These are phyloP conservation scores for Pythium apleroticum DNA, from an alignment of 352 stramenopile species.

Conservation along the genomic window DNA sequence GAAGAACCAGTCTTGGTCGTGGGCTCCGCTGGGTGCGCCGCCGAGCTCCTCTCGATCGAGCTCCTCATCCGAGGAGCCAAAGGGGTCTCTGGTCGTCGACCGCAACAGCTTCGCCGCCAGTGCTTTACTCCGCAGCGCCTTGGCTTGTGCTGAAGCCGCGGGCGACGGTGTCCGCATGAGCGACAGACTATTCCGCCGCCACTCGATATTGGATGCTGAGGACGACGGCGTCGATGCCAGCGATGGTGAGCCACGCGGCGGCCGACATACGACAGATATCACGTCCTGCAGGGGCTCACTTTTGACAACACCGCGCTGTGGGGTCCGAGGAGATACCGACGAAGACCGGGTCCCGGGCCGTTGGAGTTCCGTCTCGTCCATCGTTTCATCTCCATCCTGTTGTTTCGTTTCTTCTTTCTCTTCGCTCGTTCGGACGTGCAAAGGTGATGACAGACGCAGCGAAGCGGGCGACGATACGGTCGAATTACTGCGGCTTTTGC, in stretches of 20 bases:
- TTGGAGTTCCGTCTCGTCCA: slow-evolving; percentile 9
- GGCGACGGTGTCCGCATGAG: slow-evolving; percentile 28
- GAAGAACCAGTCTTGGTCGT: slow-evolving; percentile 79
- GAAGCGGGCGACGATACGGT: slow-evolving; percentile 6
- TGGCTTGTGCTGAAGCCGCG: slow-evolving; percentile 6
- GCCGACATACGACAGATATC: slow-evolving; percentile 5
- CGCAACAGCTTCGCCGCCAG: slow-evolving; percentile 1
- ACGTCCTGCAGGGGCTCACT: slow-evolving; percentile 15
- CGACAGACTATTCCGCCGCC: slow-evolving; percentile 28
- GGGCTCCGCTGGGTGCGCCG: slow-evolving; percentile 32
- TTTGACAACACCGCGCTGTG: slow-evolving; percentile 10
- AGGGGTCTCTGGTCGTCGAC: slow-evolving; percentile 14
- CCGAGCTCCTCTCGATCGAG: slow-evolving; percentile 22
- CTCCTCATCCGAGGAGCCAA: slow-evolving; percentile 24
- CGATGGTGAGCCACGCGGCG: slow-evolving; percentile 3
- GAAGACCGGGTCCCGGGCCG: no score
- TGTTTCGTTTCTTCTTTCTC: neutral
- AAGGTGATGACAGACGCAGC: slow-evolving; percentile 5
- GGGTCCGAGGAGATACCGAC: slow-evolving; percentile 11
- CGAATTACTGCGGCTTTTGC: slow-evolving; percentile 17
- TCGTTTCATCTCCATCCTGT: slow-evolving; percentile 1
- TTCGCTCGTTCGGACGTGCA: neutral
- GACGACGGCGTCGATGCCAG: slow-evolving; percentile 16
- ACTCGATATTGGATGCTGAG: slow-evolving; percentile 8
- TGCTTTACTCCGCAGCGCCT: slow-evolving; percentile 7